Base-by-base conservation (phyloP, 1,284 basidiomycete species). In the Cryptococcus sp. region DNA sequence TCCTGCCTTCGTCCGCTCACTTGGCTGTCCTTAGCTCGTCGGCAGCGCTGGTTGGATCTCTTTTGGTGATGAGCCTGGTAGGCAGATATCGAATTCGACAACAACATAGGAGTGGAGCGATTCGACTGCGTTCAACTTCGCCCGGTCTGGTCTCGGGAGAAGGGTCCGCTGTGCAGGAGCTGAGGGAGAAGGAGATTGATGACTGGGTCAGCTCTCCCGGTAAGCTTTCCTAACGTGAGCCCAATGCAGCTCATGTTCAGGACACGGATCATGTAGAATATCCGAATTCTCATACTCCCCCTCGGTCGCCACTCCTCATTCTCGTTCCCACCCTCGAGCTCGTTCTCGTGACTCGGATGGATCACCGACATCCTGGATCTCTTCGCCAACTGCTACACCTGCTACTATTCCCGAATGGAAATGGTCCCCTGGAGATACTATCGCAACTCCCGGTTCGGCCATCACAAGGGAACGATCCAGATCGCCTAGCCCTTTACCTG, bases 141-240 rank as follows among this genome's bases (percentile, higher is more conserved):
- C 52, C 47, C 25, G 43, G 23, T 2, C 45, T 37, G n/a, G 52
- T 32, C 28, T 34, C 32, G 10, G 32, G 32, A 34, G 16, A 44
- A 39, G 36, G 47, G 45, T 21, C 19, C 24, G 18, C 36, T 43
- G 32, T 48, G 21, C 39, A 21, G 13, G 52, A 46, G 4, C 16
- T 41, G 32, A 37, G 18, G 3, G 52, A 50, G 9, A 49, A 32
- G 21, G 46, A 50, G 11, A 52, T 19, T 25, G 45, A 44, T 21
- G 53, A 50, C 42, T 66, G 64, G 66, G 40, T 66, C 5, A 56
- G 57, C 19, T 63, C 62, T 14, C 61, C 61, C 21, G 62, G 66
- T 68, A 23, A 61, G 63, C 57, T 34, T 34, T 34, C 32, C 16
- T 34, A 16, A 34, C 32, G 32, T 16, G 32, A 34, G 32, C 10